Base-by-base conservation (phyloP, 768 basidiomycete genomes). In the Cystobasidium onofrii region DNA sequence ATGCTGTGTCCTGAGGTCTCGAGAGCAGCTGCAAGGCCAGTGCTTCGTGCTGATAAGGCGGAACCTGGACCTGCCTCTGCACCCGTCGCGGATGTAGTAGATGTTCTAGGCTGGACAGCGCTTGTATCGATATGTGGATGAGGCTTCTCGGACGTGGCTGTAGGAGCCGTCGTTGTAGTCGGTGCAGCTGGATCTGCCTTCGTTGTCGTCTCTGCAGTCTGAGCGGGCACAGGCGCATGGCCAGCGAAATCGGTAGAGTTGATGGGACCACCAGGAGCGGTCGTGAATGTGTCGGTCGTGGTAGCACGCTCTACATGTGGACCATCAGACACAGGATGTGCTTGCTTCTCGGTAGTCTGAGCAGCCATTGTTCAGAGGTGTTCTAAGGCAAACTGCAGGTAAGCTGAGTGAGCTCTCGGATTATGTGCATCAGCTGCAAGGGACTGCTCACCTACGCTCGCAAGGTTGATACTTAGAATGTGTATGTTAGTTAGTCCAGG, bases 21-120 rank as follows among this genome's bases (percentile, higher is more conserved):
- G 69, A 71, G 27, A 9, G 69, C 69, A 20, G 69, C 69, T 12
- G 31, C 69, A 6, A 71, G 15, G 52, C 69, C 69, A 23, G 9
- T 50, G 46, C 46, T 50, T 7, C 46, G 46, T 17, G 46, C 46
- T 4, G 41, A 43, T 18, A 43, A 43, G 18, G 41, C 41, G 18
- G 46, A 50, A 15, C 46, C 46, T 50, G 46, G 46, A n/a, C 6
- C 18, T 15, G 46, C 20, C 12, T 50, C 46, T 4, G 46, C 18
- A 50, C 10, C 6, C 15, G 46, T n/a, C 4, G 46, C 9, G 9
- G 46, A 50, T 7, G 46, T 20, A 50, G 46, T n/a, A 50, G 46
- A 3, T 3, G n/a, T 20, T 4, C 20, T n/a, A 9, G 46, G n/a
- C 46, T 50, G 46, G 9, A 50, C 46, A n/a, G 6, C 15, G 15